A percentile compares a stretch with the other conserved stretches of the same genome.
Evolutionary conservation across 208 protist genomes (phyloP).

Genomic region (Trypanosoma conorhini): DNA sequence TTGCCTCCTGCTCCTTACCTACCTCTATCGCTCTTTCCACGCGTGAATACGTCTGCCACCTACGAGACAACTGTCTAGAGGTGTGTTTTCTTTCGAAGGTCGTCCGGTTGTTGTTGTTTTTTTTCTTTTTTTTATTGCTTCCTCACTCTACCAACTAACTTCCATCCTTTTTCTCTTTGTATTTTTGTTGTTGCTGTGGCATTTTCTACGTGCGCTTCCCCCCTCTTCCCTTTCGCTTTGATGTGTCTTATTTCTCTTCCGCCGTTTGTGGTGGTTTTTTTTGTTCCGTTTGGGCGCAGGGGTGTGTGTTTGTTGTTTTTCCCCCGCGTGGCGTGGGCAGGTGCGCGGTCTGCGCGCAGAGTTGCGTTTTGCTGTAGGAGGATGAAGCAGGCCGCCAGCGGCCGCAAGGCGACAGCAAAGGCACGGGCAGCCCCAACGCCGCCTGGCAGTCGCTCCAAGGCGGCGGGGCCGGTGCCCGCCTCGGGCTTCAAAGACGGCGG

Average conservation of each 20-base stretch:
- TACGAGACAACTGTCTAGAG: neutral
- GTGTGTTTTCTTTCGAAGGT: too few species aligned
- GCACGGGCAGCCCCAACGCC: too few species aligned
- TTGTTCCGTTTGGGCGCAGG: neutral
- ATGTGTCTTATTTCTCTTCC: neutral
- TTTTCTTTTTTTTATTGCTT: slow-evolving; percentile 24
- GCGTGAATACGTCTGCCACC: too few species aligned
- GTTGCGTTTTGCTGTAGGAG: neutral
- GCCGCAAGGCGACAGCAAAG: neutral
- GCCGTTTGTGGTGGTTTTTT: neutral
- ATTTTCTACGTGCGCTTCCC: slow-evolving; percentile 1
- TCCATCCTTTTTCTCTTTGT: slow-evolving; percentile 23
- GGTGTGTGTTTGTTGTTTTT: neutral
- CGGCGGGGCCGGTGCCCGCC: neutral
- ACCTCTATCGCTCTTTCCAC: too few species aligned
- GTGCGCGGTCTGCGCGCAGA: neutral
- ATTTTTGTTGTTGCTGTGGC: slow-evolving; percentile 17
- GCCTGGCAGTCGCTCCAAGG: neutral
- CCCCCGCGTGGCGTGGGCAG: neutral
- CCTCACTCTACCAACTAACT: too few species aligned
- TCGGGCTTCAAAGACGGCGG: neutral
- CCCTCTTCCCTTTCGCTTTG: slow-evolving; percentile 3
- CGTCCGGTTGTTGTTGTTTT: slow-evolving; percentile 9
- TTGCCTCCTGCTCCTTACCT: neutral
- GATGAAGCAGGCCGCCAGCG: neutral